Evolutionary conservation across 2,329 filamentous ascomycete genomes (phyloP).

Genomic region (Aspergillus neotritici): DNA sequence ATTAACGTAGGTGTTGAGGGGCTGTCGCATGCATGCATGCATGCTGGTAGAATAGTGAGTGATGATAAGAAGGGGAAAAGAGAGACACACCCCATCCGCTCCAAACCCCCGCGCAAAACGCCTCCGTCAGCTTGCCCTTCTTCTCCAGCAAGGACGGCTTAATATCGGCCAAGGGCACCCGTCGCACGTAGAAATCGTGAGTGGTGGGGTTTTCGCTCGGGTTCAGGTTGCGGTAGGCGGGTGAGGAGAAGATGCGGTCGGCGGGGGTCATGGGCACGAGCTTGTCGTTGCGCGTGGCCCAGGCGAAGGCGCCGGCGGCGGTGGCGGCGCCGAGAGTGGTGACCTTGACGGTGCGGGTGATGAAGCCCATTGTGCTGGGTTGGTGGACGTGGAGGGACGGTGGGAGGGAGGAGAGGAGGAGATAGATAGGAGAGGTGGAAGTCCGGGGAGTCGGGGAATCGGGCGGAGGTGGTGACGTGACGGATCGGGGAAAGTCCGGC

Average conservation of each 20-base stretch:
- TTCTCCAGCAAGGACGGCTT: conserved; percentile 60
- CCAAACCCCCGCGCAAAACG: conserved; percentile 65
- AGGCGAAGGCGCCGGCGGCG: conserved; percentile 49
- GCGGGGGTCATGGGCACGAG: conserved; percentile 54
- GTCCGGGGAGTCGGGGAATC: background rate
- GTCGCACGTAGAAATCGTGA: conserved; percentile 60
- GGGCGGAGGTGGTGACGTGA: conserved; percentile 1
- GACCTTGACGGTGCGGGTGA: conserved; percentile 42
- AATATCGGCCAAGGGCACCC: conserved; percentile 58
- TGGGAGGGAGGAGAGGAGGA: conserved; percentile 1
- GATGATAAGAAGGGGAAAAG: background rate
- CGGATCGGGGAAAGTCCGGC: no score
- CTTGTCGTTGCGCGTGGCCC: conserved; percentile 51
- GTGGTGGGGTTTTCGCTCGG: conserved; percentile 57
- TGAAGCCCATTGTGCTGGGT: conserved; percentile 47
- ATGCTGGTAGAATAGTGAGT: background rate
- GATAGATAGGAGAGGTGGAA: background rate
- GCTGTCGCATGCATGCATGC: background rate
- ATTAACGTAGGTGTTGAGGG: background rate
- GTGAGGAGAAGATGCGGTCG: conserved; percentile 58
- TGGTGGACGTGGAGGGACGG: background rate
- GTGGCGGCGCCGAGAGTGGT: conserved; percentile 45
- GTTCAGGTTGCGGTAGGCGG: conserved; percentile 56
- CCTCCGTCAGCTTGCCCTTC: conserved; percentile 56
- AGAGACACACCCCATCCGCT: conserved; percentile 54